Evolutionary conservation across 2,329 filamentous ascomycete genomes (phyloP).

Genomic region (Fusarium begoniae): DNA sequence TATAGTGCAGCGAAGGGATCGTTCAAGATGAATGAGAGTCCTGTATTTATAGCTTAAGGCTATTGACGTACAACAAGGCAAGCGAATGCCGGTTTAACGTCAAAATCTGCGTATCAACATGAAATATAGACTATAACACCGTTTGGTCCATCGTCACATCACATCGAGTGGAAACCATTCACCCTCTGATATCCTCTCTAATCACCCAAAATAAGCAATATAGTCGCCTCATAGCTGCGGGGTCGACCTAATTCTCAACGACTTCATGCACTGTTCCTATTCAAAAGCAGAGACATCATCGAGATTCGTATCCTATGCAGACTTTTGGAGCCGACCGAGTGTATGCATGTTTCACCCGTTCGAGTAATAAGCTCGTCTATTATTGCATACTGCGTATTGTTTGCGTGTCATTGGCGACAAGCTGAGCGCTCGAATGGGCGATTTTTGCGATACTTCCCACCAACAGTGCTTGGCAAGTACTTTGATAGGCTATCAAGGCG

Average conservation of each 20-base stretch:
- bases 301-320: background rate
- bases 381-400: background rate
- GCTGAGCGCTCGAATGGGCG: background rate
- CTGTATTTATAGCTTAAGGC: rapidly evolving
- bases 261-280: background rate
- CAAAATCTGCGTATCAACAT: rapidly evolving
- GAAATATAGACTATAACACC: background rate
- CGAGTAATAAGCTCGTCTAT: background rate
- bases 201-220: background rate
- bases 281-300: background rate
- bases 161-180: background rate
- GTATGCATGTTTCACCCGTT: background rate
- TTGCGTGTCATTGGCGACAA: background rate
- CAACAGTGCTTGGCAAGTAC: background rate
- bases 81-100: rapidly evolving
- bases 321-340: background rate
- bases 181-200: background rate
- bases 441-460: background rate
- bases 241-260: background rate
- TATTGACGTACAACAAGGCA: background rate
- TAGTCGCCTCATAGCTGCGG: background rate
- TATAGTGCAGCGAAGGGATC: rapidly evolving
- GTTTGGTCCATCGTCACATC: background rate
- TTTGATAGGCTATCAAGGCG: background rate
- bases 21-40: background rate